Percentiles rank a stretch among this genome's conserved stretches.
phyloP scores from a whole-genome alignment of 2,329 filamentous ascomycete genomes.

The Pseudogymnoascus sp. region DNA sequence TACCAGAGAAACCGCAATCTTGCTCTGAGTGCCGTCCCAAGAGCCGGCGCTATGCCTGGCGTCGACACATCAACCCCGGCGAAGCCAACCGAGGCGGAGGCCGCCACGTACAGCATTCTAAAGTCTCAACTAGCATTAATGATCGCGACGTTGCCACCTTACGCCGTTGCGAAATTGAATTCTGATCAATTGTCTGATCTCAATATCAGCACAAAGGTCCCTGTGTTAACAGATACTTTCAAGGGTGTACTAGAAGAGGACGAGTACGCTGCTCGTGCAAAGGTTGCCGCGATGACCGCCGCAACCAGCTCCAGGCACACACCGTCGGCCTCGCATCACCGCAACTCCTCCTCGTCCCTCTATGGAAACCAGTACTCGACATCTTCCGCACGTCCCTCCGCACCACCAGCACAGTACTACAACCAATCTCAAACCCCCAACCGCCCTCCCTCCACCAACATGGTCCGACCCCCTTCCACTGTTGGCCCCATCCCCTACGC shows the following conservation, averaged over 20 bases:
- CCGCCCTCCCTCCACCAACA: constrained; percentile 19
- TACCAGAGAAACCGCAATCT: constrained; percentile 73
- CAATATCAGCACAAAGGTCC: constrained; percentile 43
- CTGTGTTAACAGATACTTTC: constrained; percentile 39
- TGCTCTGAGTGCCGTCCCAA: constrained; percentile 47
- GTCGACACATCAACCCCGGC: constrained; percentile 60
- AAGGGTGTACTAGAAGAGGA: constrained; percentile 49
- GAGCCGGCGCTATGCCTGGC: constrained; percentile 51
- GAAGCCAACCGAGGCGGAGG: constrained; percentile 52
- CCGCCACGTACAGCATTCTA: constrained; percentile 43
- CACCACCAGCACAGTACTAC: constrained; percentile 19
- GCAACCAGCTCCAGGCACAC: constrained; percentile 19
- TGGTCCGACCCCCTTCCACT: constrained; percentile 24
- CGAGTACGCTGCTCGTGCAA: constrained; percentile 27
- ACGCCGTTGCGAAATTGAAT: constrained; percentile 48
- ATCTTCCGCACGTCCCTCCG: constrained; percentile 18
- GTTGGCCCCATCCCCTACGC: constrained; percentile 22
- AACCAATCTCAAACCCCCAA: constrained; percentile 23
- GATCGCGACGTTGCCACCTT: constrained; percentile 45
- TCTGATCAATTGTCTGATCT: constrained; percentile 46
- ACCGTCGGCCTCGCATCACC: constrained; percentile 18
- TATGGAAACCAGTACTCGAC: constrained; percentile 29
- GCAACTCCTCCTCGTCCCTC: constrained; percentile 22
- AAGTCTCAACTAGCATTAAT: constrained; percentile 44
- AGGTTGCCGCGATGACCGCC: constrained; percentile 16